phyloP scores from a whole-genome alignment of 495 filamentous ascomycete species.

The Bacidia rubella region DNA sequence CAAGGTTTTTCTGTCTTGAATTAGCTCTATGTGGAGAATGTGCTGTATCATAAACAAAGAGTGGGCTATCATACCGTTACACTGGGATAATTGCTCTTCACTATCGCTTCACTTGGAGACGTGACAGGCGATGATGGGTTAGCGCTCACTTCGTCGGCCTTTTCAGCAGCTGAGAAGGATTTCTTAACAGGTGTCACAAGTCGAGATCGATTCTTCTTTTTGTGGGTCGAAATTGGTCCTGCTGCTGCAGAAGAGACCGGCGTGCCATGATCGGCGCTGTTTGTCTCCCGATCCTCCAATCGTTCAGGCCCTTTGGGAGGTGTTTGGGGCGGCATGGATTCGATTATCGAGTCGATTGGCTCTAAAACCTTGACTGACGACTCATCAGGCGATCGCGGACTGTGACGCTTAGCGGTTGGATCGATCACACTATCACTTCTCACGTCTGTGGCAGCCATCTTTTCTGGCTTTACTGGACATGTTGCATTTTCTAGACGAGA shows the following conservation, averaged over 20 bases:
- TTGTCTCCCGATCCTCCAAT: neutral
- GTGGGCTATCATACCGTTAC: neutral
- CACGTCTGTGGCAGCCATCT: neutral
- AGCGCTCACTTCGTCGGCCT: neutral
- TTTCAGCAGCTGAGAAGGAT: neutral
- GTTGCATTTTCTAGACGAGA: neutral
- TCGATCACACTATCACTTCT: neutral
- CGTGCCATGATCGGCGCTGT: neutral
- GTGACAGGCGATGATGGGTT: neutral
- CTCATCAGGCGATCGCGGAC: neutral
- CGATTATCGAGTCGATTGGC: neutral
- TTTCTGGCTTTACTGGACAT: neutral
- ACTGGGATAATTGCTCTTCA: neutral
- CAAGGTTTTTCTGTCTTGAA: too few relatives aligned
- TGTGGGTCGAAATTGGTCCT: neutral
- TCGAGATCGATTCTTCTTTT: neutral
- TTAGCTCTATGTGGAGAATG: too few relatives aligned
- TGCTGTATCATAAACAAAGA: too few relatives aligned
- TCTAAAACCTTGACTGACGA: too few relatives aligned
- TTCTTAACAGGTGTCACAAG: neutral
- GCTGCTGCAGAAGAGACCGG: neutral
- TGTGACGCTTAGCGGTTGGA: neutral
- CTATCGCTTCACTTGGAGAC: neutral
- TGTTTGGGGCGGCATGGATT: neutral
- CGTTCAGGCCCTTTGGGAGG: neutral